Conservation (phyloP, 2,329 filamentous ascomycete genomes). For the Colletotrichum australisinense region DNA sequence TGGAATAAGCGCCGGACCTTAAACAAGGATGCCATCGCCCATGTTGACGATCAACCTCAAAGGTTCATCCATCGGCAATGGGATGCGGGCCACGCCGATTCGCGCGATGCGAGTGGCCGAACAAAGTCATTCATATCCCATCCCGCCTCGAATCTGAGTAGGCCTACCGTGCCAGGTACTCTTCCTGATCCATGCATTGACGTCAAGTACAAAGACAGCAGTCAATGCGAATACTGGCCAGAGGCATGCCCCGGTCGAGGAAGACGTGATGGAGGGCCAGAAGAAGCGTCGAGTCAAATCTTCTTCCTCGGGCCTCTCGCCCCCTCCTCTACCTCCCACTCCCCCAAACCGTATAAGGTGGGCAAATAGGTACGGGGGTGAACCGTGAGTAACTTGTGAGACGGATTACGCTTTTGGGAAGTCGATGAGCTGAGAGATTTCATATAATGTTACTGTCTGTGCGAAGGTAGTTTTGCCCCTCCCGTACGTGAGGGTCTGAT, state of each 20-base stretch:
- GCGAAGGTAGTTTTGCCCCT: slow-evolving; percentile 34
- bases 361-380: slow-evolving; percentile 3
- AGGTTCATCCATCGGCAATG: slow-evolving; percentile 1
- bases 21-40: slow-evolving; percentile 2
- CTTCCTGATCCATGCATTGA: slow-evolving; percentile 33
- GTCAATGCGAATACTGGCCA: slow-evolving; percentile 28
- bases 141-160: neutral
- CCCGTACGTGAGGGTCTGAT: neutral
- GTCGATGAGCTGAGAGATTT: slow-evolving; percentile 33
- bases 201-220: slow-evolving; percentile 17
- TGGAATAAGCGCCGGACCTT: slow-evolving; percentile 9
- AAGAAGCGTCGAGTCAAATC: neutral
- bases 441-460: slow-evolving; percentile 27
- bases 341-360: neutral
- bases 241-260: slow-evolving; percentile 11
- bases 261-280: neutral
- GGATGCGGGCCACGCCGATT: slow-evolving; percentile 2
- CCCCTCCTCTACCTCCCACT: neutral
- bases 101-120: slow-evolving; percentile 31
- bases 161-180: slow-evolving; percentile 7
- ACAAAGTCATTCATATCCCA: neutral
- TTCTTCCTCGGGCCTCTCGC: neutral
- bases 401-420: slow-evolving; percentile 33
- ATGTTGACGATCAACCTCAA: neutral
- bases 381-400: slow-evolving; percentile 31